Conservation (phyloP, 2,329 filamentous ascomycete genomes). For the Cladophialophora chaetospira region DNA sequence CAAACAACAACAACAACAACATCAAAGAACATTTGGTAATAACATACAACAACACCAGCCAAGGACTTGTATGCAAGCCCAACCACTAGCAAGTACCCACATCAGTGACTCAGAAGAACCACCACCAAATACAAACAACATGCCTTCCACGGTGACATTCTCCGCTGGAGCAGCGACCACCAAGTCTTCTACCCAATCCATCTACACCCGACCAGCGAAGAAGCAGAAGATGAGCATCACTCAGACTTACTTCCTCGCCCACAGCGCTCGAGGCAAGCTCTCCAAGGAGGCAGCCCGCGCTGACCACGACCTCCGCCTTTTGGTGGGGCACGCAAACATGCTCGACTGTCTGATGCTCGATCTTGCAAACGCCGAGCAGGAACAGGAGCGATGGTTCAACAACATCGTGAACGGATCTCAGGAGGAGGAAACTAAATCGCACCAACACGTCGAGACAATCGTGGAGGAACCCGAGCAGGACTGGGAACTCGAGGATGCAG, state of each 20-base stretch:
- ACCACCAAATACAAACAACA: conserved; percentile 24
- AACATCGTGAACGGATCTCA: conserved; percentile 80
- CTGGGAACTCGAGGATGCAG: conserved; percentile 66
- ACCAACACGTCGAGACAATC: conserved; percentile 73
- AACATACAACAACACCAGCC: conserved; percentile 8
- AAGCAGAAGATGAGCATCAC: conserved; percentile 91
- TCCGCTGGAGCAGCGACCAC: conserved; percentile 25
- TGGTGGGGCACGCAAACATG: conserved; percentile 97
- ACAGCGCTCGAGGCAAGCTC: conserved; percentile 95
- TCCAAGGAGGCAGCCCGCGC: conserved; percentile 83
- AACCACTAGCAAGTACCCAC: conserved; percentile 11
- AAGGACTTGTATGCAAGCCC: background rate
- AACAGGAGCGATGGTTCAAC: conserved; percentile 98
- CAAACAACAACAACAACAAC: conserved; percentile 8
- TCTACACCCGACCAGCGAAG: conserved; percentile 36
- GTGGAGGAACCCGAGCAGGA: conserved; percentile 73
- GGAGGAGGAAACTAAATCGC: conserved; percentile 72
- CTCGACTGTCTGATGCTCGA: conserved; percentile 92
- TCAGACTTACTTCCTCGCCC: conserved; percentile 97
- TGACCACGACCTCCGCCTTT: conserved; percentile 91
- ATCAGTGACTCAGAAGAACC: conserved; percentile 27
- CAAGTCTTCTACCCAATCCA: conserved; percentile 28
- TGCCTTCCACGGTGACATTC: conserved; percentile 35
- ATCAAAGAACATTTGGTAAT: conserved; percentile 10
- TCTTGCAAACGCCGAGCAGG: conserved; percentile 88